These are phyloP conservation scores for Epichloe sibirici DNA, from an alignment of 2,329 filamentous ascomycete genomes.

Conservation along the genomic window DNA sequence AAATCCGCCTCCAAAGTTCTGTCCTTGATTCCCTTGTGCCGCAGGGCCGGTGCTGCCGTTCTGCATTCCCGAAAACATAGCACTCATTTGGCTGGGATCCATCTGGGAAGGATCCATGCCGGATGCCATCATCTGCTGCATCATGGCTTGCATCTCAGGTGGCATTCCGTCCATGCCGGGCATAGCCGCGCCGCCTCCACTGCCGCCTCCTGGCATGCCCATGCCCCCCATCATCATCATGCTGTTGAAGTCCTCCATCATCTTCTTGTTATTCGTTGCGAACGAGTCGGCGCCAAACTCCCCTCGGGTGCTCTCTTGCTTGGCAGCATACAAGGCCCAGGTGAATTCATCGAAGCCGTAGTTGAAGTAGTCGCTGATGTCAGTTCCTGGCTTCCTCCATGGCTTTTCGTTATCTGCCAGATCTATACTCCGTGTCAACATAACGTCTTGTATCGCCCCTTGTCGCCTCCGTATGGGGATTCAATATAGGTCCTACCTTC, in stretches of 20 bases:
- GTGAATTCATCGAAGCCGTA: conserved; percentile 98
- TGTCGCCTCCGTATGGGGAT: not conserved
- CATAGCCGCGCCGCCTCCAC: conserved; percentile 28
- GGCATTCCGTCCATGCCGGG: conserved; percentile 50
- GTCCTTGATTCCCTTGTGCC: conserved; percentile 36
- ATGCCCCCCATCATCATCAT: conserved; percentile 55
- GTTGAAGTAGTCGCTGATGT: conserved; percentile 96
- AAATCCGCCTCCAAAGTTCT: conserved; percentile 40
- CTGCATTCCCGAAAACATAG: conserved; percentile 50
- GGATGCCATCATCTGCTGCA: conserved; percentile 57
- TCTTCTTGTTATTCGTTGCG: conserved; percentile 61
- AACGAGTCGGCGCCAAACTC: conserved; percentile 60
- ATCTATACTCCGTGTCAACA: conserved; percentile 26
- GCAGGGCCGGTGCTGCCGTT: conserved; percentile 29
- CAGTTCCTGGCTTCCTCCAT: conserved; percentile 88
- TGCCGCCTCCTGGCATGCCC: conserved; percentile 29
- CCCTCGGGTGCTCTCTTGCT: conserved; percentile 67
- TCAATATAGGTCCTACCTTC: conserved; percentile 30
- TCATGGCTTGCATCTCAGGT: conserved; percentile 55
- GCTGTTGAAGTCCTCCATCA: conserved; percentile 55
- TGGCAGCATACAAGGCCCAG: conserved; percentile 86
- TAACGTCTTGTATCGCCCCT: not conserved
- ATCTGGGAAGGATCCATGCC: conserved; percentile 56
- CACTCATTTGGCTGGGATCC: conserved; percentile 45
- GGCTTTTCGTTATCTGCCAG: conserved; percentile 77